Base-by-base conservation (phyloP, 2,329 filamentous ascomycete species). In the Clonostachys byssicola region DNA sequence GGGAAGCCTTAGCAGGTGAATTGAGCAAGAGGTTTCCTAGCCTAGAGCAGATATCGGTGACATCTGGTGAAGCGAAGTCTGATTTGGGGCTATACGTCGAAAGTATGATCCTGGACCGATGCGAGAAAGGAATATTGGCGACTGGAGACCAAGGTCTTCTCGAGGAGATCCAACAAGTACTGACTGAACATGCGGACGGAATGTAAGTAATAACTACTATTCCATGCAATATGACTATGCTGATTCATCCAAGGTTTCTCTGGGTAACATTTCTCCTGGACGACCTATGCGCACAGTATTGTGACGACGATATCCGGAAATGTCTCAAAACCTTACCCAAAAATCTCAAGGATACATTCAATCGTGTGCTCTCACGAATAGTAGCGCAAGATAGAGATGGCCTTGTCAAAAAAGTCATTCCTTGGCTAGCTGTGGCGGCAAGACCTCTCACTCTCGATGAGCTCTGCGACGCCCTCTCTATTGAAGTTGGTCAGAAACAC, bases 201-300 rank as follows among this genome's bases (percentile, higher is more conserved):
- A 69, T 68, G 66, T 69, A 53, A 46, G 61, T 53, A 44, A 42
- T 40, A 9, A 6, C 5, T 13, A 9, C 3, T 18, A 30, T n/a
- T 16, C 2, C 7, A 6, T 30, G 17, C 6, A 3, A 7, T 14
- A 23, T 9, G 23, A 13, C 0, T 12, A 38, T 13, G 12, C 34
- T 42, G 34, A 34, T 47, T 4, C 8, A 12, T 14, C 2, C 12
- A 46, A 69, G 67, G 67, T 70, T 70, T 55, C 60, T 70, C 4
- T 71, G 66, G 66, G 65, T 67, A 17, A 55, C 53, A 13, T 65
- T 65, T 35, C 62, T 64, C 48, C 54, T 70, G 7, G 46, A 61
- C 12, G 65, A 70, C 39, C 55, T 70, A 7, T 65, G 64, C 43
- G 46, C 52, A 12, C 59, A 60, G 44, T 52, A n/a, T 40, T 51